Percentiles rank a stretch among this genome's conserved stretches.
phyloP scores from a whole-genome alignment of 2,329 filamentous ascomycete species.

The Penicillium sp. region DNA sequence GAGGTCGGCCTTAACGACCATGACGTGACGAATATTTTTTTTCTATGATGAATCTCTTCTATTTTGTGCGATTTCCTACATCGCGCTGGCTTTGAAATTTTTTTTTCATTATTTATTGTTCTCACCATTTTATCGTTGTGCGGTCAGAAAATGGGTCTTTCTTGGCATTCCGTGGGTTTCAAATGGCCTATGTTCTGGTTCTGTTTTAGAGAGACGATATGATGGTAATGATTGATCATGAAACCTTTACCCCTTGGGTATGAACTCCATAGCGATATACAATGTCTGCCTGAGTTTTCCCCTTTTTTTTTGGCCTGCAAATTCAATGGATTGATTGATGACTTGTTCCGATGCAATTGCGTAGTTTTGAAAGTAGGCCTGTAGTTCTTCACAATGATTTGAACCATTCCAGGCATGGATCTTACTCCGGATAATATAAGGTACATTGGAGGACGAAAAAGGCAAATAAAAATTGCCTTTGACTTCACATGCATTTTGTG shows the following conservation, averaged over 20 bases:
- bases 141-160: conserved; percentile 17
- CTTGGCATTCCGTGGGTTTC: background rate
- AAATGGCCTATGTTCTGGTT: conserved; percentile 5
- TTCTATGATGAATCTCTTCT: conserved; percentile 28
- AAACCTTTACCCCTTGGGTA: conserved; percentile 1
- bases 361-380: background rate
- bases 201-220: conserved; percentile 28
- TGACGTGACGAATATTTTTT: conserved; percentile 40
- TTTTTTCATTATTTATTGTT: conserved; percentile 5
- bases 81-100: conserved; percentile 2
- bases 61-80: conserved; percentile 22
- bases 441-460: no score
- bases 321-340: background rate
- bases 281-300: background rate
- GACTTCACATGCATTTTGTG: background rate
- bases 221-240: conserved; percentile 29
- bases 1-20: conserved; percentile 29
- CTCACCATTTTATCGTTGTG: conserved; percentile 4
- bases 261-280: conserved; percentile 3
- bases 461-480: no score
- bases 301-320: background rate
- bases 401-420: no score
- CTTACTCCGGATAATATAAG: no score
- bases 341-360: background rate
- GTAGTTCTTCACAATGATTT: background rate